Base-by-base conservation (phyloP, 345 rosid genomes). In the Rubroshorea leprosula region DNA sequence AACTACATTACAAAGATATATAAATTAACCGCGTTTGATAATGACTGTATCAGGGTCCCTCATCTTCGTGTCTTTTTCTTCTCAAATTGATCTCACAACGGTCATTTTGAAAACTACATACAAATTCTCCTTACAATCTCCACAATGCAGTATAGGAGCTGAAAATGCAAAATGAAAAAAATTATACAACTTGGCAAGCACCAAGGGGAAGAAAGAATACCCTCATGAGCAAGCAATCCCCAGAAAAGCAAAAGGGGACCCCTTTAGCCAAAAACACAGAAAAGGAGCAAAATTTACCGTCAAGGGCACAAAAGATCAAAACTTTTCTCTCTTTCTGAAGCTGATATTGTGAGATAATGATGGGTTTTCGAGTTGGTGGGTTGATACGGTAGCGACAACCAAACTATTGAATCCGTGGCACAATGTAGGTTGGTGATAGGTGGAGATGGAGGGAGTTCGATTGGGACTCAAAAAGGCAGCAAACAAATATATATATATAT, bases 161-260 rank as follows among this genome's bases (percentile, higher is more conserved):
- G 48, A 18, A 39, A 49, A 49, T 2, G 14, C n/a, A 48, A 12
- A 31, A 4, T 21, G 18, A 20, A 11, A 17, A 49, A 8, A 18
- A 51, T 47, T 49, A 54, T 57, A 61, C 69, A 58, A 39, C 4
- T n/a, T 44, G 18, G 38, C 53, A 48, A 69, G 57, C 45, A 68
- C 41, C 5, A 35, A 35, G 7, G 41, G 12, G 41, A 69, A 63
- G 65, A 65, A 49, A 61, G 81, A 85, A 85, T 82, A 64, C 74
- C 84, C 81, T 74, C 73, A 29, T 53, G 55, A 69, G 43, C 76
- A 85, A 83, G 90, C 89, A 80, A 85, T 60, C 70, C 56, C 23
- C 43, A 23, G 43, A 49, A 59, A 65, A 46, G 45, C 35, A 47
- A 57, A 46, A 70, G 60, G 72, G 68, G 25, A 27, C 52, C 58